These are phyloP conservation scores for Lophiostoma macrostomum DNA, from an alignment of 495 filamentous ascomycete species.

Conservation along the genomic window DNA sequence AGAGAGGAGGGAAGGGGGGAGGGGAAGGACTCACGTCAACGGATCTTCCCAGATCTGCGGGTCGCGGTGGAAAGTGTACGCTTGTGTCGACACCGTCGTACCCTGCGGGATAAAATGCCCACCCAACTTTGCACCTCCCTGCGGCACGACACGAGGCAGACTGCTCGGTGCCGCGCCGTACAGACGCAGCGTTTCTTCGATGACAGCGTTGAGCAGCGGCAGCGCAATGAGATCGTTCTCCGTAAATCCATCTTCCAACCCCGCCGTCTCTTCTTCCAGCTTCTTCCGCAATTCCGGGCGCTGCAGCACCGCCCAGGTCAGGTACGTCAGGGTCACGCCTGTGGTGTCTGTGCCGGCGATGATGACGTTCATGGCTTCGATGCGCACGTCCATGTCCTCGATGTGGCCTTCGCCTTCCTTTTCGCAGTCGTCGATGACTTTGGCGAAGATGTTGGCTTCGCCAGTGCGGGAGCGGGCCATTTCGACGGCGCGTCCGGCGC, in stretches of 20 bases:
- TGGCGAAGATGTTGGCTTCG: conserved; percentile 17
- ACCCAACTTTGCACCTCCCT: conserved; percentile 32
- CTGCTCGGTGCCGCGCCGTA: conserved; percentile 16
- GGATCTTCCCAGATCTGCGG: conserved; percentile 39
- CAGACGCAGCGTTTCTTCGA: conserved; percentile 30
- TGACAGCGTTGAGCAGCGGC: conserved; percentile 17
- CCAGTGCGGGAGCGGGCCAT: conserved; percentile 1
- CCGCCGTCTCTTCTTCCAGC: conserved; percentile 8
- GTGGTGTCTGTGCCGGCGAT: conserved; percentile 46
- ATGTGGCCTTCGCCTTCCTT: conserved; percentile 14
- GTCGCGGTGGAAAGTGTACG: conserved; percentile 46
- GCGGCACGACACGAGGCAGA: conserved; percentile 30
- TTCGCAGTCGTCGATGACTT: conserved; percentile 22
- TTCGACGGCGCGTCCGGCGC: conserved; percentile 9
- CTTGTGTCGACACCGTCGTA: conserved; percentile 40
- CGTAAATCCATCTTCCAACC: conserved; percentile 19
- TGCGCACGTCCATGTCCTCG: conserved; percentile 14
- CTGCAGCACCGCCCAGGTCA: conserved; percentile 14
- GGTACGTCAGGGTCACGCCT: conserved; percentile 41
- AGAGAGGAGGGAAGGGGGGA: background rate
- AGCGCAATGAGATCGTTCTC: conserved; percentile 27
- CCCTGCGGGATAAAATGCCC: conserved; percentile 38
- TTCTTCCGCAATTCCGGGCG: conserved; percentile 9
- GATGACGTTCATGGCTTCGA: conserved; percentile 38
- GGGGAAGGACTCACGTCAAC: conserved; percentile 8